These are phyloP conservation scores for Monilinia vaccinii-corymbosi DNA, from an alignment of 2,329 filamentous ascomycete species.

Conservation along the genomic window DNA sequence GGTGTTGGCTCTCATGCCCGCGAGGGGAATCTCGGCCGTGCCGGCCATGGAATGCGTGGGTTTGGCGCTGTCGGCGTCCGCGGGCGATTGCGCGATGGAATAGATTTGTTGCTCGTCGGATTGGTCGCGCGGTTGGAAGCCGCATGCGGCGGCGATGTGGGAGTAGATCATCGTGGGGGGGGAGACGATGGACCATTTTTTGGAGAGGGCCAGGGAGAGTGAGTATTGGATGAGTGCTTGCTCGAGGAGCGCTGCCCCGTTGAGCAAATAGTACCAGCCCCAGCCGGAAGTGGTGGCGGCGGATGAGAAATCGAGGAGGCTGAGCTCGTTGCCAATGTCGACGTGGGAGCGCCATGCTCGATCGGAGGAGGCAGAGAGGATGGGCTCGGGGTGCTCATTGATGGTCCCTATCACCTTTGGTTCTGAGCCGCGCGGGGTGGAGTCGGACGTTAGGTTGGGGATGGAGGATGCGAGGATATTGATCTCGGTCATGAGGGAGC, in stretches of 20 bases:
- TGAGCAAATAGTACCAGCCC: conserved; percentile 97
- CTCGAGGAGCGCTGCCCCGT: conserved; percentile 87
- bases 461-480: conserved; percentile 65
- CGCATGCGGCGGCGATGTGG: conserved; percentile 83
- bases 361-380: conserved; percentile 30
- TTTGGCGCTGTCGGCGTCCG: conserved; percentile 48
- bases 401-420: conserved; percentile 65
- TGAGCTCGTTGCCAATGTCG: conserved; percentile 76
- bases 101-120: conserved; percentile 92
- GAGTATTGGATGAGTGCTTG: conserved; percentile 88
- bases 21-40: conserved; percentile 91
- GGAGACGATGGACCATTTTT: conserved; percentile 71
- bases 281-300: conserved; percentile 80
- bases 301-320: conserved; percentile 79
- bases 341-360: conserved; percentile 64
- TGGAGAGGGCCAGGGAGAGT: conserved; percentile 58
- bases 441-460: conserved; percentile 73
- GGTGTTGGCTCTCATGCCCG: conserved; percentile 74
- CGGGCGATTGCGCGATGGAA: conserved; percentile 56
- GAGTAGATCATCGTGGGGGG: conserved; percentile 88
- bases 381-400: conserved; percentile 54
- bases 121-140: conserved; percentile 87
- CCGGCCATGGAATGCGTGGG: conserved; percentile 71
- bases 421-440: conserved; percentile 63
- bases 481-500: conserved; percentile 54